Percentiles rank a stretch among this genome's conserved stretches.
Evolutionary conservation across 2,329 filamentous ascomycete genomes (phyloP).

Genomic region (Aureobasidium sp.): DNA sequence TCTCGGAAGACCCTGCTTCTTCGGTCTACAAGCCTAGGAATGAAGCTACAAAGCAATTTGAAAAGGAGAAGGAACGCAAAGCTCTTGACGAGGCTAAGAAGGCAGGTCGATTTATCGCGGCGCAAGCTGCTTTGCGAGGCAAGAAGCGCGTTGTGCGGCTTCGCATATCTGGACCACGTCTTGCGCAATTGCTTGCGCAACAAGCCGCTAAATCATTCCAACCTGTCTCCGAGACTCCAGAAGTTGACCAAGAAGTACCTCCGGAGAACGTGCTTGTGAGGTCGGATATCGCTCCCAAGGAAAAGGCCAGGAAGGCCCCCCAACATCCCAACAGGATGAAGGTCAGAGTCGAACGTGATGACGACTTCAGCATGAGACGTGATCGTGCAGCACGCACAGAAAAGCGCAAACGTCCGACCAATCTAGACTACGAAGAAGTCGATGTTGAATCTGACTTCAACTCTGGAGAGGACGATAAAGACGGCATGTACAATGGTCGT

Average conservation of each 20-base stretch:
- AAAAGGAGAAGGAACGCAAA: conserved; percentile 39
- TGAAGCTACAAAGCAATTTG: conserved; percentile 41
- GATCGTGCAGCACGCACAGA: conserved; percentile 18
- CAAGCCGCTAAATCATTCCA: conserved; percentile 23
- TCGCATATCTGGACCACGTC: conserved; percentile 29
- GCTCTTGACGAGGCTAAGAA: conserved; percentile 34
- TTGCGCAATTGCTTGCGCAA: conserved; percentile 32
- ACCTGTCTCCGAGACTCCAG: background rate
- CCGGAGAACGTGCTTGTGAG: conserved; percentile 23
- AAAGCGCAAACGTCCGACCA: conserved; percentile 21
- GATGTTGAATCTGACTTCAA: conserved; percentile 36
- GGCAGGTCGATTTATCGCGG: conserved; percentile 39
- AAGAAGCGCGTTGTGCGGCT: conserved; percentile 40
- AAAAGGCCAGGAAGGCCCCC: conserved; percentile 12
- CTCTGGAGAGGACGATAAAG: conserved; percentile 28
- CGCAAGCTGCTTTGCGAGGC: conserved; percentile 39
- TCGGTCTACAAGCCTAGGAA: conserved; percentile 29
- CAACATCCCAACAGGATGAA: conserved; percentile 29
- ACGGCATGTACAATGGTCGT: conserved; percentile 12
- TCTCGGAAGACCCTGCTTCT: conserved; percentile 22
- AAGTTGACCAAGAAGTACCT: conserved; percentile 7
- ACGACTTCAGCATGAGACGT: conserved; percentile 30
- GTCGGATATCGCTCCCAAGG: conserved; percentile 28
- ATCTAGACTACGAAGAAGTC: conserved; percentile 38
- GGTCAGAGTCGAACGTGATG: conserved; percentile 34